phyloP scores from a whole-genome alignment of 352 stramenopile genomes.

The Phytophthora capsici region DNA sequence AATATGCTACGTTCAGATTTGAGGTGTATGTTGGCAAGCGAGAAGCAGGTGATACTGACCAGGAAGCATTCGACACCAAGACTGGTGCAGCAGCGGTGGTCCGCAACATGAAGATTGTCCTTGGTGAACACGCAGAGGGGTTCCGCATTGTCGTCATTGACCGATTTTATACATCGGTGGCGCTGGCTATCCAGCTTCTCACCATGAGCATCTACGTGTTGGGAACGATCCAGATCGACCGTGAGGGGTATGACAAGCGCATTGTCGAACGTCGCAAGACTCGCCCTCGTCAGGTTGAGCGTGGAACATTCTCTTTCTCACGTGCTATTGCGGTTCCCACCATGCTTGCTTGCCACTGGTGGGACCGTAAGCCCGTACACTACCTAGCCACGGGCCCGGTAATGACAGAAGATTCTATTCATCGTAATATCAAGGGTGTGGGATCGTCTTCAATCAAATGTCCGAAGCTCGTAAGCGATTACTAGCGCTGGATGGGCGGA shows the following conservation, averaged over 20 bases:
- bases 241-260: slow-evolving; percentile 3
- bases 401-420: slow-evolving; percentile 10
- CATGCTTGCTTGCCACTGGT: slow-evolving; percentile 31
- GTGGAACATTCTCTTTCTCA: slow-evolving; percentile 26
- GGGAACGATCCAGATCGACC: slow-evolving; percentile 29
- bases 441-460: slow-evolving; percentile 11
- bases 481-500: too few species aligned
- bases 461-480: slow-evolving; percentile 31
- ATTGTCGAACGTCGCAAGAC: slow-evolving; percentile 15
- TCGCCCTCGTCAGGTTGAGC: slow-evolving; percentile 9
- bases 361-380: slow-evolving; percentile 42
- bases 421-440: slow-evolving; percentile 29
- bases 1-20: slow-evolving; percentile 3
- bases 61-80: slow-evolving; percentile 12
- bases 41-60: not conserved
- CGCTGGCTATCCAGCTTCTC: slow-evolving; percentile 27
- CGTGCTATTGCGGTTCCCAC: slow-evolving; percentile 6
- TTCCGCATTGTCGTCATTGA: slow-evolving; percentile 23
- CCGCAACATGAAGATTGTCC: slow-evolving; percentile 21
- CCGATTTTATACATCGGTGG: slow-evolving; percentile 31
- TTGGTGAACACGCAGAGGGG: not conserved
- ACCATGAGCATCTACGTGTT: slow-evolving; percentile 34
- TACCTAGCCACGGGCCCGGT: slow-evolving; percentile 27
- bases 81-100: slow-evolving; percentile 5
- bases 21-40: slow-evolving; percentile 10